Conservation (phyloP, 83 land plant species). For the Larix sibirica region DNA sequence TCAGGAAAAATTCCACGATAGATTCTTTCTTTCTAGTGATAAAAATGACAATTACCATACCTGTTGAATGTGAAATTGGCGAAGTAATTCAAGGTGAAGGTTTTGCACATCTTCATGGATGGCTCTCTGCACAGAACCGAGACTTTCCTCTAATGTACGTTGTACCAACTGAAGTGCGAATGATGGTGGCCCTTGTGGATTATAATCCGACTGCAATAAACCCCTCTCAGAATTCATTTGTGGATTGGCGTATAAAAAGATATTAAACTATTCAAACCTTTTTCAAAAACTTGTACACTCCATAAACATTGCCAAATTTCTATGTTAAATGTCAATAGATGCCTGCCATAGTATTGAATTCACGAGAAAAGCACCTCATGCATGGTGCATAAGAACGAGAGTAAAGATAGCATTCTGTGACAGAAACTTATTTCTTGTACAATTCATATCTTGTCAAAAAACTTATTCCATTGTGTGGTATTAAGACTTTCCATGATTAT, state of each 20-base stretch:
- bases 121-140: conserved; percentile 75
- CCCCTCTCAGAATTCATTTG: neutral
- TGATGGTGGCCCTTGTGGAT: conserved; percentile 58
- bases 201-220: conserved; percentile 15
- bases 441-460: too few species aligned
- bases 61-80: conserved; percentile 98
- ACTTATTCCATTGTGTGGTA: too few species aligned
- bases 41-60: conserved; percentile 26
- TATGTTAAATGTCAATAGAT: neutral
- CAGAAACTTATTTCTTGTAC: too few species aligned
- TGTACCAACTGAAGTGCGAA: conserved; percentile 89
- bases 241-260: neutral
- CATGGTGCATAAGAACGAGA: too few species aligned
- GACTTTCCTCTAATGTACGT: conserved; percentile 88
- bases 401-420: too few species aligned
- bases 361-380: too few species aligned
- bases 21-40: neutral
- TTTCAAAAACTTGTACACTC: neutral
- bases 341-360: neutral
- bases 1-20: neutral
- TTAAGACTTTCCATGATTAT: too few species aligned
- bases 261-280: neutral
- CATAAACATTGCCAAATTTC: neutral
- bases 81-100: conserved; percentile 88
- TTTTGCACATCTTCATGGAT: conserved; percentile 94